Base-by-base conservation (phyloP, 2,329 filamentous ascomycete species). In the Gliomastix tumulicola region DNA sequence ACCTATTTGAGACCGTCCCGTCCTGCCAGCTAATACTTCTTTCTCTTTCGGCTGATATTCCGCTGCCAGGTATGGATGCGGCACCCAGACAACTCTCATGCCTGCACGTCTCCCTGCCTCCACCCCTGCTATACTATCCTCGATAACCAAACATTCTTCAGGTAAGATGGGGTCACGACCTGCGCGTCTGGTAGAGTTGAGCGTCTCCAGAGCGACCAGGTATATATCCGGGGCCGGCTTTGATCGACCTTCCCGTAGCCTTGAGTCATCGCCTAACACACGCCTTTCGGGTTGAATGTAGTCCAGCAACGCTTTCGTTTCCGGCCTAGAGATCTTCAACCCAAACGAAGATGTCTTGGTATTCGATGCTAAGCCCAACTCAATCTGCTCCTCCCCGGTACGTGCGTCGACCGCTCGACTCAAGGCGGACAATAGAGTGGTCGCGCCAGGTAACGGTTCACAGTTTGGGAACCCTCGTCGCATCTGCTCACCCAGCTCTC, bases 211-310 rank as follows among this genome's bases (percentile, higher is more conserved):
- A 1, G 82, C 82, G 2, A 86, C 57, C 8, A 85, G 56, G 50
- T 84, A 88, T 36, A 88, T 87, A 52, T 88, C 82, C 4, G 82
- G 82, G 8, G 81, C 69, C 2, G 83, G 83, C 54, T 88, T 88
- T 2, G 81, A 82, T 18, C 78, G 57, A 0, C 82, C 81, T 11
- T 60, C 53, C 2, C 68, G 65, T 41, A 87, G 78, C 13, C 82
- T 63, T 3, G 66, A 58, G 46, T 87, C 82, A 46, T 87, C 82
- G 3, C 82, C 83, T 2, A 83, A 55, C 0, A 87, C 69, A 7
- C 68, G 64, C 40, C 77, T 69, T 4, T 68, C 57, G 8, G 62
- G 49, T 4, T 72, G 68, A 46, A 84, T 82, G 7, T 49, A 41
- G 30, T 51, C 42, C 7, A 60, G 42, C 6, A 48, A 32, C 15